A percentile compares a stretch with the other conserved stretches of the same genome.
These are phyloP conservation scores for Clavaria fumosa DNA, from an alignment of 768 basidiomycete genomes.

Conservation along the genomic window DNA sequence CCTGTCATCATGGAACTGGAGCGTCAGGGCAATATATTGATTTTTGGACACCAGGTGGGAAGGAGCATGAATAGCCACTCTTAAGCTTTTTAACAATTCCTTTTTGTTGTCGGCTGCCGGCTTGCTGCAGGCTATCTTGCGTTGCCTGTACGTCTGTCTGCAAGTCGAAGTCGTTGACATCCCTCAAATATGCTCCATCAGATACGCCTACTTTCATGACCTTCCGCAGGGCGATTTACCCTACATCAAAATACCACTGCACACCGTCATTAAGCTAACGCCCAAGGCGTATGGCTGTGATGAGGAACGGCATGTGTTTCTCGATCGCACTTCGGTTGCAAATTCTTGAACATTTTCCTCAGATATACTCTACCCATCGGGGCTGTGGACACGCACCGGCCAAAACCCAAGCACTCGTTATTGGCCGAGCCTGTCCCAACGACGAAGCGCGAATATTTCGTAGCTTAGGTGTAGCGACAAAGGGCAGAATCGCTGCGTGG, in stretches of 20 bases:
- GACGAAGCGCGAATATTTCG: no score
- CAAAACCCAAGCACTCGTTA: conserved; percentile 44
- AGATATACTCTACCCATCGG: conserved; percentile 83
- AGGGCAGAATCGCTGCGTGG: no score
- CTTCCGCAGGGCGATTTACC: conserved; percentile 86
- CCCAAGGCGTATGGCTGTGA: conserved; percentile 98
- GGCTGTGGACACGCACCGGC: conserved; percentile 89
- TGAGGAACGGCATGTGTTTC: conserved; percentile 55
- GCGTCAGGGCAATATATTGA: conserved; percentile 90
- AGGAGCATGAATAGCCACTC: no score
- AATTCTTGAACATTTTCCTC: conserved; percentile 5
- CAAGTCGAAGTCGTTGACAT: conserved; percentile 18
- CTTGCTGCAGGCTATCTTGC: conserved; percentile 46
- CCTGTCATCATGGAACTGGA: conserved; percentile 99
- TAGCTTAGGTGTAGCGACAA: no score
- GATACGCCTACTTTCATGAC: conserved; percentile 95
- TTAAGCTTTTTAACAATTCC: background rate
- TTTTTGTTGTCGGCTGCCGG: background rate
- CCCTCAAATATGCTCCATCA: conserved; percentile 16
- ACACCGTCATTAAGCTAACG: conserved; percentile 96
- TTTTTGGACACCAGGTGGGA: conserved; percentile 87
- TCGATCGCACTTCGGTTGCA: background rate
- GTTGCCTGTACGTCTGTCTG: conserved; percentile 43
- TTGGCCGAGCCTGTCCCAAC: no score
- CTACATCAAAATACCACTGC: conserved; percentile 93